phyloP scores from a whole-genome alignment of 2,329 filamentous ascomycete genomes.

The Seiridium unicorne region DNA sequence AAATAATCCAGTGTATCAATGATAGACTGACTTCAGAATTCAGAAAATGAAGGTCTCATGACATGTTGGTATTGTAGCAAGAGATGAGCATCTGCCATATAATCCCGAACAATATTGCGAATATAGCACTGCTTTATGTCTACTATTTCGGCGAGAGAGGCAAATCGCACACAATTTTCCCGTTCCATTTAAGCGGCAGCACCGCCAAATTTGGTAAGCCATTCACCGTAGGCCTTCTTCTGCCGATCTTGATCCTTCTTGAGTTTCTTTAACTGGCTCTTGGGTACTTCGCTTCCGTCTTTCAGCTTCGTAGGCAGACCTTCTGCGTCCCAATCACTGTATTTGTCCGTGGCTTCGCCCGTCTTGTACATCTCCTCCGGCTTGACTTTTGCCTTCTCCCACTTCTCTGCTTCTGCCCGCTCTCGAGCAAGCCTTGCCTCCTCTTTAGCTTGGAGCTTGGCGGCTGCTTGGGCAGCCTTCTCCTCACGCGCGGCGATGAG shows the following conservation, averaged over 20 bases:
- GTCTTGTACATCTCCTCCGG: constrained; percentile 56
- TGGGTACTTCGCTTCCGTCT: constrained; percentile 77
- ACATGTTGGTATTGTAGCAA: no score
- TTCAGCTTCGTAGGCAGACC: constrained; percentile 77
- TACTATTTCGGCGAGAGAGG: no score
- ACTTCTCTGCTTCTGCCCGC: constrained; percentile 51
- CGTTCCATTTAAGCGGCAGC: background rate
- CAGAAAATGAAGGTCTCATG: no score
- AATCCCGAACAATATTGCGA: no score
- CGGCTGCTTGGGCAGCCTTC: constrained; percentile 59
- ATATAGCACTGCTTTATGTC: no score
- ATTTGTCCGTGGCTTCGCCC: constrained; percentile 55
- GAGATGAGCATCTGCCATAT: no score
- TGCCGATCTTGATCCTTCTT: constrained; percentile 89
- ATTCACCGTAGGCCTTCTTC: constrained; percentile 79
- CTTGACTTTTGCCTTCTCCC: constrained; percentile 55
- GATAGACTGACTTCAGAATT: no score
- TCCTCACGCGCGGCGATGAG: constrained; percentile 58
- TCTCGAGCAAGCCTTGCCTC: constrained; percentile 50
- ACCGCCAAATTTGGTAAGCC: constrained; percentile 30
- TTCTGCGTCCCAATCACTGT: constrained; percentile 77
- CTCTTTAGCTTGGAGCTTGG: constrained; percentile 56
- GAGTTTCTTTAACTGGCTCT: constrained; percentile 77
- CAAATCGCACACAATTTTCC: no score
- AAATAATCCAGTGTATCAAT: no score